Base-by-base conservation (phyloP, 306 rosid genomes). In the Acacia melanoxylon region DNA sequence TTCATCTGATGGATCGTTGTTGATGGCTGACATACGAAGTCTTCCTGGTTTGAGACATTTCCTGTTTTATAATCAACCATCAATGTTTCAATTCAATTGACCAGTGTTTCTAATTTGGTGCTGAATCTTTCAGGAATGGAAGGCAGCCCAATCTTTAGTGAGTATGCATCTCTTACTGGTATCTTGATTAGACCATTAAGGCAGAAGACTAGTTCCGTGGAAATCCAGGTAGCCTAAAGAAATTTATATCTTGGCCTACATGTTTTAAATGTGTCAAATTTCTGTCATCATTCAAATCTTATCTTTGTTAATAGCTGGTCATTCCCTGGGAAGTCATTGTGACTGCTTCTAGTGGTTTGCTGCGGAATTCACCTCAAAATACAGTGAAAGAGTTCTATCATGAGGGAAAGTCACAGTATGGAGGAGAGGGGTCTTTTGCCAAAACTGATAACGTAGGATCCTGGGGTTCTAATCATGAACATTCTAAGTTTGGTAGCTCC, bases 251-350 rank as follows among this genome's bases (percentile, higher is more conserved):
- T 68, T 42, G 69, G n/a, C 68, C 40, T 25, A 8, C 73, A 45
- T 72, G 35, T 75, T 91, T 56, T 82, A 77, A 62, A 80, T 76
- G 86, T 81, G 77, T 82, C 80, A 79, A 82, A 80, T 88, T 90
- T 86, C 85, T 88, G 90, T 79, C 89, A 83, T 93, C 90, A 85
- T 85, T 86, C 87, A 86, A 92, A 86, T 84, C 86, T 91, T 89
- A 94, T 86, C 88, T 86, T 89, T 89, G 91, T 83, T 91, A 85
- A 91, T 95, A 95, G 99, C 92, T 95, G 91, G 93, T 95, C 87
- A 86, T 95, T 89, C 97, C 99, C 37, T 95, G 99, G 99, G 94
- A 89, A 85, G 90, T 97, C 83, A 88, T 95, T 71, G 94, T 86
- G 80, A 83, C 68, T 80, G 90, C 98, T 84, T 89, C 92, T 74